These are phyloP conservation scores for Pichia rugopelliculosa DNA, from an alignment of 805 yeast genomes.

Conservation along the genomic window DNA sequence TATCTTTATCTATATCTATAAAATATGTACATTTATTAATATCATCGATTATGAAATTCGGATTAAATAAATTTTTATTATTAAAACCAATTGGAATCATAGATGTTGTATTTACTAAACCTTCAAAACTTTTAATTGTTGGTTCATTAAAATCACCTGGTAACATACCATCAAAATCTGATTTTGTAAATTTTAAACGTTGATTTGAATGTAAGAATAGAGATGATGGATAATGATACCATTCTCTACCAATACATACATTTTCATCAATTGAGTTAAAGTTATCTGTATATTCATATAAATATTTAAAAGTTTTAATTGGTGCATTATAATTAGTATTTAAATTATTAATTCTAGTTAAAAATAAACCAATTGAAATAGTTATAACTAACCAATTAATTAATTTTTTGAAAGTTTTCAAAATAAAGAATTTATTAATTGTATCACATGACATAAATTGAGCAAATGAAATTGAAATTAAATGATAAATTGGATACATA, in stretches of 20 bases:
- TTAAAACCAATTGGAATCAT: slow-evolving; percentile 61
- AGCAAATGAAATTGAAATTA: slow-evolving; percentile 58
- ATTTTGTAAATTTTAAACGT: slow-evolving; percentile 59
- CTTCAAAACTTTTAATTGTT: slow-evolving; percentile 13
- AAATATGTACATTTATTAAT: slow-evolving; percentile 57
- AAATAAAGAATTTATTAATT: slow-evolving; percentile 7
- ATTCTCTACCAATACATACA: slow-evolving; percentile 89
- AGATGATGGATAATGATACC: slow-evolving; percentile 90
- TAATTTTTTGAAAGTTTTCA: slow-evolving; percentile 3
- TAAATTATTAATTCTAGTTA: slow-evolving; percentile 36
- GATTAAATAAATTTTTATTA: slow-evolving; percentile 60
- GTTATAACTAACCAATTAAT: slow-evolving; percentile 4
- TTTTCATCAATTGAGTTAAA: slow-evolving; percentile 29
- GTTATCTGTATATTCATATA: slow-evolving; percentile 26
- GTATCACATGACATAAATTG: slow-evolving; percentile 28
- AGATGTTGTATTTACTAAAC: slow-evolving; percentile 33
- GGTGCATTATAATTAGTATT: slow-evolving; percentile 70
- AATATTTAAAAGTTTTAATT: slow-evolving; percentile 43
- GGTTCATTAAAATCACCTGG: slow-evolving; percentile 76
- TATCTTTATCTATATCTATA: slow-evolving; percentile 53
- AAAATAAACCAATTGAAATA: not conserved
- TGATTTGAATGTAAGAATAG: slow-evolving; percentile 63
- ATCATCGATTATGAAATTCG: slow-evolving; percentile 41
- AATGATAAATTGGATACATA: slow-evolving; percentile 75
- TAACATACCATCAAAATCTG: slow-evolving; percentile 79